A percentile compares a stretch with the other conserved stretches of the same genome.
phyloP scores from a whole-genome alignment of 1,139 yeast species.

The Taphrina flavorubra region DNA sequence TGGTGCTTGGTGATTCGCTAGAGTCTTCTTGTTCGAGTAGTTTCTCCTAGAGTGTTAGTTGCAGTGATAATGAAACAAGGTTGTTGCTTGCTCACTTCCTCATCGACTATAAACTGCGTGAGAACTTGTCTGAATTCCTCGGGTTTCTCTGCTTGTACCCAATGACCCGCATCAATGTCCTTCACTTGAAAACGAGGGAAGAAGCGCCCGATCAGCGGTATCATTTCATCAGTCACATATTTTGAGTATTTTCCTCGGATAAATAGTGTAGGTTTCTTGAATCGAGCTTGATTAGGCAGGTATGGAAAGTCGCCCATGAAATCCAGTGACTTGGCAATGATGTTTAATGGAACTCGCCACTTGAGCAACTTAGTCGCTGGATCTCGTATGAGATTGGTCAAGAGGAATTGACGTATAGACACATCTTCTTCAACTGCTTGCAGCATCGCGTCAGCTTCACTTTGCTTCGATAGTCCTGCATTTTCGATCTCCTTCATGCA shows the following conservation, averaged over 20 bases:
- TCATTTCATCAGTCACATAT: conserved; percentile 84
- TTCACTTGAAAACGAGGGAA: conserved; percentile 78
- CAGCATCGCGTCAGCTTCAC: conserved; percentile 72
- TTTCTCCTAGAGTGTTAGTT: conserved; percentile 20
- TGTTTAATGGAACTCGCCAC: conserved; percentile 71
- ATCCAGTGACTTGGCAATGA: conserved; percentile 67
- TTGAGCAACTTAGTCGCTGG: conserved; percentile 50
- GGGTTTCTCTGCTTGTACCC: conserved; percentile 86
- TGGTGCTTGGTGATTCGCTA: conserved; percentile 1
- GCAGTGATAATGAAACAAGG: too few relatives aligned
- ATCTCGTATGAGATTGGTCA: conserved; percentile 66
- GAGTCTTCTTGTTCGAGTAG: conserved; percentile 11
- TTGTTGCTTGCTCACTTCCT: conserved; percentile 19
- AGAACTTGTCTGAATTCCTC: conserved; percentile 66
- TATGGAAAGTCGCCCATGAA: conserved; percentile 80
- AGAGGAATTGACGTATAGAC: conserved; percentile 75
- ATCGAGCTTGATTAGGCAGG: conserved; percentile 61
- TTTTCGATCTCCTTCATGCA: conserved; percentile 61
- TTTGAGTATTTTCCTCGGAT: conserved; percentile 77
- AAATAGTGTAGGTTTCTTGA: conserved; percentile 75
- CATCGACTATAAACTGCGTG: conserved; percentile 63
- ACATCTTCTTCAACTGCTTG: conserved; percentile 65
- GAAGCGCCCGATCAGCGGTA: conserved; percentile 73
- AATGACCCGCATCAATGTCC: conserved; percentile 86
- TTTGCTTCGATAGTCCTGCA: conserved; percentile 58